A percentile compares a stretch with the other conserved stretches of the same genome.
These are phyloP conservation scores for Phytophthora uliginosa DNA, from an alignment of 352 stramenopile genomes.

Conservation along the genomic window DNA sequence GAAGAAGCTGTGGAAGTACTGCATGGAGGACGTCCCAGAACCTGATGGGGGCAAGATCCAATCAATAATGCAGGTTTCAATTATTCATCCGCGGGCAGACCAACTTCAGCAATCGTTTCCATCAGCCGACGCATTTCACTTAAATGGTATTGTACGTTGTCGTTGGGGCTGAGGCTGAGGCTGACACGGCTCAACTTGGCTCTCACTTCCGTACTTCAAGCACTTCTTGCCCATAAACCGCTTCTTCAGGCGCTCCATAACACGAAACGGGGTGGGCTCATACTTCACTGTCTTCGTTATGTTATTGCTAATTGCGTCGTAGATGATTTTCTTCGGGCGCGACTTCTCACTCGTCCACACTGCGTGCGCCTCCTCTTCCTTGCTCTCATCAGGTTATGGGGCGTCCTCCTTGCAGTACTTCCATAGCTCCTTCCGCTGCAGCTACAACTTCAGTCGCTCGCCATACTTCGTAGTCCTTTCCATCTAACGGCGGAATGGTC, in stretches of 20 bases:
- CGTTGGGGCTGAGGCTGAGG: neutral
- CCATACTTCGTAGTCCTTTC: no score
- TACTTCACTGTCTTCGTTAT: neutral
- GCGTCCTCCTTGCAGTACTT: no score
- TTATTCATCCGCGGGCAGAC: slow-evolving; percentile 5
- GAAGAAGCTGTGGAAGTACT: no score
- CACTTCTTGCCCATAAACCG: neutral
- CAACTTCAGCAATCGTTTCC: slow-evolving; percentile 4
- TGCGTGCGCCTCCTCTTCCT: no score
- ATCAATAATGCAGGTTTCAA: slow-evolving; percentile 6
- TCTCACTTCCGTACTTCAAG: slow-evolving; percentile 10
- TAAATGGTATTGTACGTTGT: neutral
- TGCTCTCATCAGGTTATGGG: no score
- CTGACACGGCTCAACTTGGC: neutral
- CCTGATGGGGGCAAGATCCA: slow-evolving; percentile 3
- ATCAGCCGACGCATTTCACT: slow-evolving; percentile 10
- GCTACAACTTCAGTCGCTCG: no score
- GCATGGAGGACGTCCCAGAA: no score
- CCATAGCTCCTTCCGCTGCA: no score
- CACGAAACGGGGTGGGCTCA: neutral
- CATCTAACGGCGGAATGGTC: no score
- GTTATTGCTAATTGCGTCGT: neutral
- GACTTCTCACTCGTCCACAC: no score
- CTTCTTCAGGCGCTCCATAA: neutral
- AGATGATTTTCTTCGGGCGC: no score